Evolutionary conservation across 2,329 filamentous ascomycete species (phyloP), one percentile per base, ranked within the genome.

Genomic region (Bretziella fagacearum): DNA sequence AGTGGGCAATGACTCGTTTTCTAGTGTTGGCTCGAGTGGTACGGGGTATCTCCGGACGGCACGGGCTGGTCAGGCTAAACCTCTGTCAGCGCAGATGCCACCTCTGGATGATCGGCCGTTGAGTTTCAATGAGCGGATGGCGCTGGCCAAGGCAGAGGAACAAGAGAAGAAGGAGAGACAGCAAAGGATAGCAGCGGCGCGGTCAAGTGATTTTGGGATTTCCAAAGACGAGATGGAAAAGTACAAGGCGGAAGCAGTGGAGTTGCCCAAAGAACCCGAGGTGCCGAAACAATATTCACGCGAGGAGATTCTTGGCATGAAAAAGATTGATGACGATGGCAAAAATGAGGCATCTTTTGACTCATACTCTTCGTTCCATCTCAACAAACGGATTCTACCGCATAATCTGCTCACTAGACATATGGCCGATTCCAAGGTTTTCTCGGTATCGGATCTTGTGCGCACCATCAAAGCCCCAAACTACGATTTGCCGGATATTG

Each of bases 101-200:
- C 25, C 46, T 2, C n/a, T 42, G 11, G 49, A 49, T 33, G 46
- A 46, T 23, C 63, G 66, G 17, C 66, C 70, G 3, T 56, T 67
- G 48, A 74, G 76, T 47, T 98, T 96, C 62, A 94, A 83, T 57
- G 86, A 96, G 60, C 72, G 87, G 40, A 73, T 98, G 51, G 79
- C 83, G 1, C 77, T 83, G 43, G 79, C 77, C 30, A 74, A 77
- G 52, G 63, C 59, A 1, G 67, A 77, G 35, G 77, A 80, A 50
- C 60, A 58, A 2, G 63, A 61, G 11, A 67, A 68, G 23, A 60
- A 65, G 30, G 70, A 77, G 50, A 67, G 64, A 40, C 65, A 69
- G 37, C 63, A 69, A 45, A 65, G 68, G 50, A 70, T 78, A 29
- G 66, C 69, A 46, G 66, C 68, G 50, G 58, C 67, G 35, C 66